These are phyloP conservation scores for Trichosporon coremiiforme DNA, from an alignment of 1,284 basidiomycete genomes.

Conservation along the genomic window DNA sequence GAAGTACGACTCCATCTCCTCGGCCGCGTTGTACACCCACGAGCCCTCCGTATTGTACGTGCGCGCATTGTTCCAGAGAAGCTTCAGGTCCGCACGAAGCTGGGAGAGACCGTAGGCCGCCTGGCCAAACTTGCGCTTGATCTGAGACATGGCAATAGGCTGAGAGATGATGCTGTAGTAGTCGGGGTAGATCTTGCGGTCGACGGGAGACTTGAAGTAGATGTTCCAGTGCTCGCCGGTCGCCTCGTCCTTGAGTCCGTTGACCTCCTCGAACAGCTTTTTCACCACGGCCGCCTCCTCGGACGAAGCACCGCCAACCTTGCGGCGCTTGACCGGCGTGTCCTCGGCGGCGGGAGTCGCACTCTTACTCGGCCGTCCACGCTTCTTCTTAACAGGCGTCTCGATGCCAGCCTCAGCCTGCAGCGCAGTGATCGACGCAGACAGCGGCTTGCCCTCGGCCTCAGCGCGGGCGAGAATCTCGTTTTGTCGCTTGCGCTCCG, in stretches of 20 bases:
- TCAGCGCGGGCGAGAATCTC: constrained; percentile 47
- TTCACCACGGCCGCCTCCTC: constrained; percentile 41
- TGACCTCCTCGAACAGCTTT: constrained; percentile 64
- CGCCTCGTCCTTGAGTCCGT: constrained; percentile 54
- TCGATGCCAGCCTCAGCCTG: constrained; percentile 34
- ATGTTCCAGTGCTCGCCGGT: constrained; percentile 77
- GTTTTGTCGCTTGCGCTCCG: constrained; percentile 49
- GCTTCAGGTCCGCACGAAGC: constrained; percentile 75
- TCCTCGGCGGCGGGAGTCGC: constrained; percentile 52
- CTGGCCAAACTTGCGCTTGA: constrained; percentile 77
- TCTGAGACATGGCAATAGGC: constrained; percentile 84
- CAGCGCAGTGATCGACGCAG: constrained; percentile 36
- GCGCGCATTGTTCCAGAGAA: constrained; percentile 92
- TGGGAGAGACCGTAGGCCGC: constrained; percentile 74
- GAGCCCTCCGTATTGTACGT: constrained; percentile 72
- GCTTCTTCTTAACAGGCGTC: constrained; percentile 44
- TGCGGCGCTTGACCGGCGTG: constrained; percentile 49
- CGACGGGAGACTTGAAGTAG: constrained; percentile 77
- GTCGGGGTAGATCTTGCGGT: constrained; percentile 83
- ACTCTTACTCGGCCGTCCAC: constrained; percentile 48
- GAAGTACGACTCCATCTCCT: constrained; percentile 86
- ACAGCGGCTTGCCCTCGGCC: constrained; percentile 50
- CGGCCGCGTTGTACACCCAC: constrained; percentile 90
- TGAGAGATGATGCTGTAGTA: constrained; percentile 73
- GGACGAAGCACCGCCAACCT: constrained; percentile 31